Conservation (phyloP, 2,329 filamentous ascomycete genomes). For the Cladosporium sp. region DNA sequence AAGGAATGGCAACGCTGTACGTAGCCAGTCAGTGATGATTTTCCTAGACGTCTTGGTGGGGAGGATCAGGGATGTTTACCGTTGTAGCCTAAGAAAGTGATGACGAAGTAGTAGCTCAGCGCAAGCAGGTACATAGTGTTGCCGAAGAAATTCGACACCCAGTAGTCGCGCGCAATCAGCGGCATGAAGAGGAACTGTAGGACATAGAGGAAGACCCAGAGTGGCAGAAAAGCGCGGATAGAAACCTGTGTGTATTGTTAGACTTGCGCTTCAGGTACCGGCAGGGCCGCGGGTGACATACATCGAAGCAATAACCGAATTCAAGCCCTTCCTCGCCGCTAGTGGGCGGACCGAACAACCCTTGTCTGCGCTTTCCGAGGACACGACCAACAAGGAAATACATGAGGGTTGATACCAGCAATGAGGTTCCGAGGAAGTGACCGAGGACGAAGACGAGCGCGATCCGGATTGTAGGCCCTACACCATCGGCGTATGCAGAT, state of each 20-base stretch:
- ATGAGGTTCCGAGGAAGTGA: slow-evolving; percentile 58
- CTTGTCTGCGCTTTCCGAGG: slow-evolving; percentile 53
- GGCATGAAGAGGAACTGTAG: slow-evolving; percentile 64
- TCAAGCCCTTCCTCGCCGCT: slow-evolving; percentile 54
- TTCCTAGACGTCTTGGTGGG: background rate
- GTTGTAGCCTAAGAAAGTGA: slow-evolving; percentile 66
- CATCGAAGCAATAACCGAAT: slow-evolving; percentile 69
- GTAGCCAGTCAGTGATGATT: slow-evolving; percentile 15
- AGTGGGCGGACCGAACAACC: slow-evolving; percentile 54
- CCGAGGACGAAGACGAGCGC: slow-evolving; percentile 47
- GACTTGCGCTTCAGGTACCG: no score
- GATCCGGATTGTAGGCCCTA: slow-evolving; percentile 40
- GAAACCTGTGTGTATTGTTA: slow-evolving; percentile 45
- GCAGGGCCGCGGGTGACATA: slow-evolving; percentile 29
- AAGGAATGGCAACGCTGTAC: slow-evolving; percentile 58
- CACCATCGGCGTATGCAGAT: slow-evolving; percentile 47
- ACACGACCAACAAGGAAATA: slow-evolving; percentile 61
- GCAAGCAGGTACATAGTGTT: slow-evolving; percentile 64
- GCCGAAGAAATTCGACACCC: slow-evolving; percentile 56
- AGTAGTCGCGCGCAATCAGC: slow-evolving; percentile 50
- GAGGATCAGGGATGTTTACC: slow-evolving; percentile 30
- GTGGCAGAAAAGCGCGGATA: slow-evolving; percentile 62
- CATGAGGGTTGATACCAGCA: slow-evolving; percentile 56
- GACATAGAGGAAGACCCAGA: slow-evolving; percentile 63
- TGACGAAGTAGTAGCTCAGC: slow-evolving; percentile 62